Evolutionary conservation across 257 asterid species (phyloP), one percentile per base, ranked within the genome.

Genomic region (Solanum dulcamara): DNA sequence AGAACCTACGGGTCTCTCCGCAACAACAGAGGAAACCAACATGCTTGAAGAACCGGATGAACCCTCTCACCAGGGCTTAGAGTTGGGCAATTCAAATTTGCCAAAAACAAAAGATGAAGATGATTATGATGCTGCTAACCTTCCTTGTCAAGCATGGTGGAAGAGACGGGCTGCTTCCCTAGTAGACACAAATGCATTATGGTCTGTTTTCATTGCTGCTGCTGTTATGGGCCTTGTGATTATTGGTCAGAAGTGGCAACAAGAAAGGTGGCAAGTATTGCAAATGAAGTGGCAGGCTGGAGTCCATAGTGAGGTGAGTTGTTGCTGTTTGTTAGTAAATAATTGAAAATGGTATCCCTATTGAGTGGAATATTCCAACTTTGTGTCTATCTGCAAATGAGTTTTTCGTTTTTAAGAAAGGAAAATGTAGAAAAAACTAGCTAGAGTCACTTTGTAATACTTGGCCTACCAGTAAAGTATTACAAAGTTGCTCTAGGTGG

Each of bases 101-200:
- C 85, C 85, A 84, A 88, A 90, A 88, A 62, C 86, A 48, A 84
- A 44, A 30, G 92, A 92, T 46, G 90, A 86, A 80, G 89, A 85
- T 38, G 87, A 86, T 40, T 67, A 79, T 70, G 95, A 91, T 80
- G 93, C 68, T 20, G 50, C 88, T 85, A 89, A 87, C 80, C 93
- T 92, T 86, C 99, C 98, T 83, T 95, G 97, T 87, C 93, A 91
- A 89, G 97, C 96, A 84, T 96, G 99, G 99, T 96, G 99, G 99
- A 96, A 94, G 89, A 90, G 96, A 85, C 89, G 83, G 82, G 95
- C 94, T 53, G 83, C 90, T 87, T 89, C 97, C 81, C 48, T 96
- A 11, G 92, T 94, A 92, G 99, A 96, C 80, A 91, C 97, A 68
- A 93, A 94, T 77, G 33, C 99, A 18, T 86, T 93, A 81, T 96